These are phyloP conservation scores for Podila epigama DNA, from an alignment of 192 early-diverging fungal species.

Conservation along the genomic window DNA sequence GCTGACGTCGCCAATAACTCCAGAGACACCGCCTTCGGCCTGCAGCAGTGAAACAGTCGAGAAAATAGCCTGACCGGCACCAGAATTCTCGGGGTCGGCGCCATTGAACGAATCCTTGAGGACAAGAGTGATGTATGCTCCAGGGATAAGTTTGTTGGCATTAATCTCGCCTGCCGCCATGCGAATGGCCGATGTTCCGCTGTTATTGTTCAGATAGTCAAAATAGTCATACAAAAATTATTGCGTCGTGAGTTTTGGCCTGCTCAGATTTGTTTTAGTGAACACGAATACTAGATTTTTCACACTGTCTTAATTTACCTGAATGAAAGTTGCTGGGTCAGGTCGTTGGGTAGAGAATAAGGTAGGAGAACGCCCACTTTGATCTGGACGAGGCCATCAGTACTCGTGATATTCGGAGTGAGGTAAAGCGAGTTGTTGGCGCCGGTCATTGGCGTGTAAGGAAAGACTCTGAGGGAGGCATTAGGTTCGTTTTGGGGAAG, in stretches of 20 bases:
- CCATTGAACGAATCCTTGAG: slow-evolving; percentile 60
- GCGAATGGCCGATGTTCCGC: slow-evolving; percentile 59
- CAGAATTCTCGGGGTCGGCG: slow-evolving; percentile 47
- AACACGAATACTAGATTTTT: too few relatives aligned
- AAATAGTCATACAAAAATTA: too few relatives aligned
- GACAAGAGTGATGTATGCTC: slow-evolving; percentile 58
- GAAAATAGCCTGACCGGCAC: slow-evolving; percentile 58
- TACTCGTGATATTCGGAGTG: slow-evolving; percentile 31
- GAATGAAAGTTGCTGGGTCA: slow-evolving; percentile 32
- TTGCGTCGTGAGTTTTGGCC: too few relatives aligned
- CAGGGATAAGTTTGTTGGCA: slow-evolving; percentile 49
- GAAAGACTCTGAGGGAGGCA: slow-evolving; percentile 6
- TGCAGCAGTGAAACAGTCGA: slow-evolving; percentile 56
- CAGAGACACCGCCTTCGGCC: slow-evolving; percentile 50
- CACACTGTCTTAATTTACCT: slow-evolving; percentile 16
- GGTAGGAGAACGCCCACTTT: slow-evolving; percentile 31
- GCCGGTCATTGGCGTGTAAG: slow-evolving; percentile 26
- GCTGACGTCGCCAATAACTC: slow-evolving; percentile 60
- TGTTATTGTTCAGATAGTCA: background rate
- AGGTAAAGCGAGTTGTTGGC: slow-evolving; percentile 28
- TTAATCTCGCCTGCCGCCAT: slow-evolving; percentile 61
- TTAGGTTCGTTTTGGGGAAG: slow-evolving; percentile 21
- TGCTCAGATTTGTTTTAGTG: too few relatives aligned
- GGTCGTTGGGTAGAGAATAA: slow-evolving; percentile 40
- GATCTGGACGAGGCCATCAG: slow-evolving; percentile 31